Evolutionary conservation across 2,329 filamentous ascomycete species (phyloP).

Genomic region (Cytospora chrysosperma): DNA sequence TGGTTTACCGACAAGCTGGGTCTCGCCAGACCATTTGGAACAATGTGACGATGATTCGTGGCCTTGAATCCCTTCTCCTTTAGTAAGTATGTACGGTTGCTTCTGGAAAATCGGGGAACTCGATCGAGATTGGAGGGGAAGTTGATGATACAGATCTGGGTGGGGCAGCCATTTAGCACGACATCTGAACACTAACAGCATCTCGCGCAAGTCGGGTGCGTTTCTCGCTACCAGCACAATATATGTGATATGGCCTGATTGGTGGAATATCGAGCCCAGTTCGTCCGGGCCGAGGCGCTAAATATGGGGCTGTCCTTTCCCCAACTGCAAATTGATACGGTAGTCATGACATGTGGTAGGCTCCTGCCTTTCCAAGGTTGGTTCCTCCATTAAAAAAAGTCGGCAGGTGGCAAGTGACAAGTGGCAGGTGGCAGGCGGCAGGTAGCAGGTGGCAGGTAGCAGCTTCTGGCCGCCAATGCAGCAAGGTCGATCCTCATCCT

Average conservation of each 20-base stretch:
- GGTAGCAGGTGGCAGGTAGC: not conserved
- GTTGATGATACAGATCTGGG: not conserved
- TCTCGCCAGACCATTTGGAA: not conserved
- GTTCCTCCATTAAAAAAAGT: too few species aligned
- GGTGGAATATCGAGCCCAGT: not conserved
- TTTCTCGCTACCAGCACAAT: not conserved
- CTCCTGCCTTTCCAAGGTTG: too few species aligned
- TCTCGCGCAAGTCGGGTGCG: not conserved
- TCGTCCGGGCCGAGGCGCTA: not conserved
- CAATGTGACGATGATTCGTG: not conserved
- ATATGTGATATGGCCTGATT: not conserved
- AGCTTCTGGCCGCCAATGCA: too few species aligned
- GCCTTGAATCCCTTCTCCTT: not conserved
- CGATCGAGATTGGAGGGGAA: not conserved
- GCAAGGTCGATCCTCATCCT: not conserved
- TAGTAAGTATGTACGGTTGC: too few species aligned
- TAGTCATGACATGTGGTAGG: too few species aligned
- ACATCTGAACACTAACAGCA: not conserved
- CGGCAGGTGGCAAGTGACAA: not conserved
- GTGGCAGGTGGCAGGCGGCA: not conserved
- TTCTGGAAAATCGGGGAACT: not conserved
- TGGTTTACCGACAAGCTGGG: not conserved
- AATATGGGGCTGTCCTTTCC: not conserved
- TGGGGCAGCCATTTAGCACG: not conserved
- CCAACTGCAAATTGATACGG: not conserved